Evolutionary conservation across 768 basidiomycete genomes (phyloP), one percentile per base, ranked within the genome.

Genomic region (Collybiopsis luxurians): DNA sequence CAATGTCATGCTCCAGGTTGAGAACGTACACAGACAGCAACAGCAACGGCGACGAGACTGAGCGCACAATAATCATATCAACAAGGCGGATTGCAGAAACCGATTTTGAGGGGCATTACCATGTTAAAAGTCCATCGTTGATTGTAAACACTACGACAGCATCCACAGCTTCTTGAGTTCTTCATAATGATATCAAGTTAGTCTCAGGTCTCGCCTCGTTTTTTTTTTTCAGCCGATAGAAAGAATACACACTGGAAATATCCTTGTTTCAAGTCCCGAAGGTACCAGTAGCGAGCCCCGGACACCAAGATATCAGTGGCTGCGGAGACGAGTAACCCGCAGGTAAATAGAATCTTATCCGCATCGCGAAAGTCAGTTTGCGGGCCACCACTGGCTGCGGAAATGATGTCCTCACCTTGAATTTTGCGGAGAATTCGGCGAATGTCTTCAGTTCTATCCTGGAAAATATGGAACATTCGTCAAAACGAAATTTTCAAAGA

Each of bases 161-260:
- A 26, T 60, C 59, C 0, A 60, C 59, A 5, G 55, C 59, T 53
- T 60, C 59, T 40, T 60, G 59, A 17, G 23, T 56, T 30, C 59
- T 60, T 36, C 15, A 24, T 17, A 11, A 40, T n/a, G 10, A 7
- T 17, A n/a, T n/a, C 42, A n/a, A 40, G n/a, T n/a, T n/a, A n/a
- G n/a, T n/a, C n/a, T n/a, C n/a, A n/a, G n/a, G n/a, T n/a, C n/a
- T n/a, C n/a, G n/a, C 21, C 26, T 27, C 11, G 2, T 23, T 21
- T 17, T 15, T 4, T 15, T 39, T 30, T 27, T 4, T 43, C 23
- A 23, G 36, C 15, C 38, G 12, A 23, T 36, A 3, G 19, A n/a
- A n/a, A 38, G 45, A 48, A 17, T 4, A 38, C 59, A 30, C 23
- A 60, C 59, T 47, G 40, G 2, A 53, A 28, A 53, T 60, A 60